Evolutionary conservation across 2,329 filamentous ascomycete species (phyloP).

Genomic region (Mycosphaerelloides madeirae): DNA sequence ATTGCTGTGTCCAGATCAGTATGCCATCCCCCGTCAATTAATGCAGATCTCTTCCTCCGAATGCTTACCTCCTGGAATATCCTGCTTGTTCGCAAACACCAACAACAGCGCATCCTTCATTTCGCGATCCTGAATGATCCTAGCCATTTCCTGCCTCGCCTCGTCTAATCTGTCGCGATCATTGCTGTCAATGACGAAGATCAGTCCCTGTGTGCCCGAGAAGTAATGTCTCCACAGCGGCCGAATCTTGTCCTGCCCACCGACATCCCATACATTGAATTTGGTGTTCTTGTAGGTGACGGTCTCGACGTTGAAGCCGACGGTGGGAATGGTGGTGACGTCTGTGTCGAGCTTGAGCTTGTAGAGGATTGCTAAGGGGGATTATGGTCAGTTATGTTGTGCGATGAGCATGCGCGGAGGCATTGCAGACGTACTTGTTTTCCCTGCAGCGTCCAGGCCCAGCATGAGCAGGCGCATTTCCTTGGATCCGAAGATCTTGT

Average conservation of each 20-base stretch:
- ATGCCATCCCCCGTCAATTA: neutral
- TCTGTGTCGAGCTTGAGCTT: conserved; percentile 99
- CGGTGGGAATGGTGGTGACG: conserved; percentile 98
- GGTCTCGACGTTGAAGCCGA: conserved; percentile 97
- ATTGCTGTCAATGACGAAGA: conserved; percentile 98
- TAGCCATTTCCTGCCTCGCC: conserved; percentile 90
- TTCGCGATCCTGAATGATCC: conserved; percentile 98
- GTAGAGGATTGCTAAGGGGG: neutral
- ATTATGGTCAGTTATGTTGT: neutral
- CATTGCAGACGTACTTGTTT: conserved; percentile 65
- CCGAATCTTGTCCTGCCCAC: conserved; percentile 97
- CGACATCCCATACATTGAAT: conserved; percentile 99
- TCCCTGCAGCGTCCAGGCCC: conserved; percentile 93
- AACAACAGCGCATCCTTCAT: conserved; percentile 94
- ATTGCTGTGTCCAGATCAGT: conserved; percentile 36
- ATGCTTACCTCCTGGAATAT: conserved; percentile 78
- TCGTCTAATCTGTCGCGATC: conserved; percentile 97
- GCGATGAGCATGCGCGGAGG: neutral
- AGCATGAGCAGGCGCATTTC: conserved; percentile 99
- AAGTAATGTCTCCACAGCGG: conserved; percentile 98
- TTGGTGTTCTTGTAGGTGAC: conserved; percentile 99
- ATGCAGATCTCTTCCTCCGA: neutral
- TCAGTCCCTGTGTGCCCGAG: conserved; percentile 88
- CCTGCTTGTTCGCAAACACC: conserved; percentile 99
- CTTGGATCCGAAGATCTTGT: conserved; percentile 98